Conservation (phyloP, 139 green algal genomes). For the Chlamydomonas sp. region DNA sequence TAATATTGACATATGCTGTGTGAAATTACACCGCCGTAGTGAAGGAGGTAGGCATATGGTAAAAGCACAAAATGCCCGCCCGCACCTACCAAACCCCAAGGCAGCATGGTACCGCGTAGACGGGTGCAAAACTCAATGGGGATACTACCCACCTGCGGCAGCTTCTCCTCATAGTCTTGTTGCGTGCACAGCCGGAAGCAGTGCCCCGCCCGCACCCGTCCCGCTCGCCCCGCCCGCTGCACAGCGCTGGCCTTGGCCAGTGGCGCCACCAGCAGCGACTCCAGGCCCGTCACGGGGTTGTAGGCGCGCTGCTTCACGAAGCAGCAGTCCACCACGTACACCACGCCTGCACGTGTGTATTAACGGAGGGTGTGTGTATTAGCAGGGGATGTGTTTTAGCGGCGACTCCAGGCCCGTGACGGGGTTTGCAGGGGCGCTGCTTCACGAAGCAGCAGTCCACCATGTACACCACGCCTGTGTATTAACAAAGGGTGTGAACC, state of each 20-base stretch:
- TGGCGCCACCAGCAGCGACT: conserved; percentile 71
- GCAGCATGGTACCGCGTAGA: background rate
- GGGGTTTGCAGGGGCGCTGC: conserved; percentile 80
- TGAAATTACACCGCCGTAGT: too few species aligned
- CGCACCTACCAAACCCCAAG: background rate
- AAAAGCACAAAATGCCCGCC: background rate
- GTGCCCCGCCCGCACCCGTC: conserved; percentile 83
- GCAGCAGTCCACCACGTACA: conserved; percentile 75
- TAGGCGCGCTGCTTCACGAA: conserved; percentile 86
- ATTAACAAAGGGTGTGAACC: too few species aligned
- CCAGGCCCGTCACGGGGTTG: conserved; percentile 77
- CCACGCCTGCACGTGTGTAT: background rate
- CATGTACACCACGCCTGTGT: conserved; percentile 21
- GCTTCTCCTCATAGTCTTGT: conserved; percentile 60
- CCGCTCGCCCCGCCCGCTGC: conserved; percentile 81
- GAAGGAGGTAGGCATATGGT: background rate
- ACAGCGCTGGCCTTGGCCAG: conserved; percentile 50
- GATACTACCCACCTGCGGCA: conserved; percentile 37
- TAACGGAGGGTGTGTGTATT: too few species aligned
- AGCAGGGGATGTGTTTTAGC: conserved; percentile 5
- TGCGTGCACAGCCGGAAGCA: conserved; percentile 90
- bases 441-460: conserved; percentile 88
- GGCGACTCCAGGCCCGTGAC: conserved; percentile 72
- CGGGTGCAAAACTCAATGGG: too few species aligned
- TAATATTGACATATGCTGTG: too few species aligned